Percentiles rank a stretch among this genome's conserved stretches.
phyloP scores from a whole-genome alignment of 2,329 filamentous ascomycete genomes.

The Graphiopsis chlorocephala region DNA sequence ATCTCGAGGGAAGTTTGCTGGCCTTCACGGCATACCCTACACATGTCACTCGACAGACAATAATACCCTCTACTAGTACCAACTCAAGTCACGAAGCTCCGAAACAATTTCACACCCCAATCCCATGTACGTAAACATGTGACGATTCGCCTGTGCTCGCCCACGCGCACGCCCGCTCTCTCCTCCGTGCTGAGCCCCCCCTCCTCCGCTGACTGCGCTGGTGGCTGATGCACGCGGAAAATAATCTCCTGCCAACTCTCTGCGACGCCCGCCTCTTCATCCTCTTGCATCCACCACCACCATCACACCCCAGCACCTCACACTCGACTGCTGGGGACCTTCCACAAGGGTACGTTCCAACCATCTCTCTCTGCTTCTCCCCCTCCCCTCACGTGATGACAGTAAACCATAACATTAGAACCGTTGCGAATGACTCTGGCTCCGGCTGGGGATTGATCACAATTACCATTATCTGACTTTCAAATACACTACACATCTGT shows the following conservation, averaged over 20 bases:
- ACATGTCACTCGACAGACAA: background rate
- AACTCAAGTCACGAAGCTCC: background rate
- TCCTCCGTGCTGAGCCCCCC: background rate
- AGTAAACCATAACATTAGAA: conserved; percentile 47
- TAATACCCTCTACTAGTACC: background rate
- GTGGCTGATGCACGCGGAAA: background rate
- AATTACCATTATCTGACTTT: conserved; percentile 49
- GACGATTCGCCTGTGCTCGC: background rate
- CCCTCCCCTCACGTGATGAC: conserved; percentile 10
- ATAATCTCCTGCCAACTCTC: background rate
- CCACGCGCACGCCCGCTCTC: background rate
- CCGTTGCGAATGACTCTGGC: conserved; percentile 65
- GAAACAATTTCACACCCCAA: background rate
- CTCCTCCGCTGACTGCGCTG: background rate
- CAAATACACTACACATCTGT: conserved; percentile 36
- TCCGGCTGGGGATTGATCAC: conserved; percentile 50
- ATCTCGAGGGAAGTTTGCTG: background rate
- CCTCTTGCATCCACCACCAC: background rate
- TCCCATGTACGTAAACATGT: background rate
- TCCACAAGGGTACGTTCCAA: conserved; percentile 5
- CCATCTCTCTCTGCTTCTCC: background rate
- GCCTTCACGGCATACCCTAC: background rate
- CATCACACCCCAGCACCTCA: conserved; percentile 8
- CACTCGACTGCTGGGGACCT: conserved; percentile 3
- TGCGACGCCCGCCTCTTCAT: background rate